Conservation (phyloP, 176 grass and related monocot genomes). For the Metroxylon sagu region DNA sequence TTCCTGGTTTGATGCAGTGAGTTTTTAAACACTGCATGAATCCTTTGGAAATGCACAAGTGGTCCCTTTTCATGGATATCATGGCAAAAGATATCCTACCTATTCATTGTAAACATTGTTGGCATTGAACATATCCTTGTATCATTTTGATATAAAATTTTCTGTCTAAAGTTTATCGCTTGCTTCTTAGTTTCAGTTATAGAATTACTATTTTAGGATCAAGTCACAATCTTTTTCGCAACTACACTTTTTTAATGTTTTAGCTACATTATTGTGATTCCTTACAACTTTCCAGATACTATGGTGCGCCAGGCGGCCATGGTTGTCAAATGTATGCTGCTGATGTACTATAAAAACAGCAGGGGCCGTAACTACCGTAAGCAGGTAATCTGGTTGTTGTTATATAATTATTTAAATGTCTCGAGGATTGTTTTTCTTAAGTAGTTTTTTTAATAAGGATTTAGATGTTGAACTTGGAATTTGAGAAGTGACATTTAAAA, state of each 20-base stretch:
- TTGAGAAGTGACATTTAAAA: no score
- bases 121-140: no score
- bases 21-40: neutral
- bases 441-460: conserved; percentile 5
- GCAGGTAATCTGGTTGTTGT: conserved; percentile 46
- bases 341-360: conserved; percentile 93
- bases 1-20: no score
- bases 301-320: conserved; percentile 94
- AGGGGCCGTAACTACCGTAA: conserved; percentile 77
- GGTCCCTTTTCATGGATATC: neutral
- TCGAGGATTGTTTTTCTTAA: neutral
- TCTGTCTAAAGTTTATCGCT: no score
- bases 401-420: neutral
- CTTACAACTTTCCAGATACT: conserved; percentile 51
- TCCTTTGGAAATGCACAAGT: neutral
- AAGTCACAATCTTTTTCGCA: no score
- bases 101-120: neutral
- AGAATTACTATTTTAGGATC: no score
- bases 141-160: no score
- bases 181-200: no score
- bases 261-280: neutral
- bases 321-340: conserved; percentile 73
- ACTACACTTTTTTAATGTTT: no score
- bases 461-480: neutral
- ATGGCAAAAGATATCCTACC: neutral